Base-by-base conservation (phyloP, 1,284 basidiomycete genomes). In the Veloboletus limbatus region DNA sequence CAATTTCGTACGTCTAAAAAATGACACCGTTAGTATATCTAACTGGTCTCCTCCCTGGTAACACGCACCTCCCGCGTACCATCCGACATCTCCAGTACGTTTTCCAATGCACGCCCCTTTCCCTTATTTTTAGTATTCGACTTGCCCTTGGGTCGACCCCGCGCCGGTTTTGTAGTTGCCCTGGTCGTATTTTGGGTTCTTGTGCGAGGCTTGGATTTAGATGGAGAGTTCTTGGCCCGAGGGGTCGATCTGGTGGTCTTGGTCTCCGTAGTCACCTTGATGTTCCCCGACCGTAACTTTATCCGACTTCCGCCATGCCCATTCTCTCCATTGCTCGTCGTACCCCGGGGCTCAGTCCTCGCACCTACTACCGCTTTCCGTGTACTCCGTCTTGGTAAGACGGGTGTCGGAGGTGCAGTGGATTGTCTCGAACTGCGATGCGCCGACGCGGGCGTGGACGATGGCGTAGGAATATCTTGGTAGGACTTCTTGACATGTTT, bases 1-100 rank as follows among this genome's bases (percentile, higher is more conserved):
- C 75, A 25, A 58, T 62, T 39, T 73, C 68, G 51, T 67, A 69
- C 54, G 63, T 69, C 75, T 78, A 24, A 13, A 10, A 40, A 24
- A 31, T 8, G 45, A 30, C 3, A 35, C 20, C 0, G 35, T 57
- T 32, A 58, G 35, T 10, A 18, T 9, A n/a, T 27, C 22, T 6
- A 16, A 36, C 11, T 6, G 8, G 20, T 16, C 18, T 4, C 8
- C 4, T 32, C 27, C 7, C 24, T 2, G 9, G 14, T 13, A 18
- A 21, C 13, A 52, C 62, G 13, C 16, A 65, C 62, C 53, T 67
- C 63, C 6, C 58, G 52, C 13, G 63, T 60, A 51, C 61, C 60
- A 24, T 66, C 62, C 1, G 65, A 67, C 46, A 66, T 20, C 13
- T 55, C 63, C 9, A 66, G 47, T 6, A 65, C 55, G 42, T 51